phyloP scores from a whole-genome alignment of 163 green algal species.

The Chlorella variabilis region DNA sequence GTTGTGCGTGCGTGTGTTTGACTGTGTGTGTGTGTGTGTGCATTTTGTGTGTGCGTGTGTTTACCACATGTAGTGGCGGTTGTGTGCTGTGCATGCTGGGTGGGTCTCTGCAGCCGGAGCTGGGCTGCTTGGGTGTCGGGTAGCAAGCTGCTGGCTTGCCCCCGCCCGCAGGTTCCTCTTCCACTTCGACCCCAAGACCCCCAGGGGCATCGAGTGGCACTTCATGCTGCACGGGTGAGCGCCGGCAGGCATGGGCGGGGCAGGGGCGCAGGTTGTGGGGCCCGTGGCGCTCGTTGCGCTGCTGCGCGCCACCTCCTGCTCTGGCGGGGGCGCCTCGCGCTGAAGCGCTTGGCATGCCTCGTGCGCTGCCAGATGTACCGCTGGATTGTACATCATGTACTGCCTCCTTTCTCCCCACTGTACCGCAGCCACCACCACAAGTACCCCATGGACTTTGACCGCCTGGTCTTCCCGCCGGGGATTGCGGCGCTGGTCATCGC shows the following conservation, averaged over 20 bases:
- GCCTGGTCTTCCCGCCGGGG: slow-evolving; percentile 88
- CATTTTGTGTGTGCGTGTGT: not conserved
- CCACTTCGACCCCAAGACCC: slow-evolving; percentile 35
- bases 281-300: no score
- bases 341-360: no score
- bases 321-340: no score
- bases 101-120: not conserved
- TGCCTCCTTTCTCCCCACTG: no score
- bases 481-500: slow-evolving; percentile 60
- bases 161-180: slow-evolving; percentile 49
- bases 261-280: not conserved
- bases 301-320: no score
- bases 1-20: no score
- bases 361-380: no score
- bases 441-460: slow-evolving; percentile 83
- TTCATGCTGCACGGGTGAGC: slow-evolving; percentile 87
- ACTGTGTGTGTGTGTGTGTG: not conserved
- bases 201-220: slow-evolving; percentile 75
- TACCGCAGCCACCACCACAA: slow-evolving; percentile 83
- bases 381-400: no score
- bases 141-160: not conserved
- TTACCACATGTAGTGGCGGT: no score
- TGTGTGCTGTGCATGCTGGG: not conserved
- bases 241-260: slow-evolving; percentile 28
- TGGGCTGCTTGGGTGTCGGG: not conserved